Conservation (phyloP, 352 stramenopile genomes). For the Phytopythium delawarense region DNA sequence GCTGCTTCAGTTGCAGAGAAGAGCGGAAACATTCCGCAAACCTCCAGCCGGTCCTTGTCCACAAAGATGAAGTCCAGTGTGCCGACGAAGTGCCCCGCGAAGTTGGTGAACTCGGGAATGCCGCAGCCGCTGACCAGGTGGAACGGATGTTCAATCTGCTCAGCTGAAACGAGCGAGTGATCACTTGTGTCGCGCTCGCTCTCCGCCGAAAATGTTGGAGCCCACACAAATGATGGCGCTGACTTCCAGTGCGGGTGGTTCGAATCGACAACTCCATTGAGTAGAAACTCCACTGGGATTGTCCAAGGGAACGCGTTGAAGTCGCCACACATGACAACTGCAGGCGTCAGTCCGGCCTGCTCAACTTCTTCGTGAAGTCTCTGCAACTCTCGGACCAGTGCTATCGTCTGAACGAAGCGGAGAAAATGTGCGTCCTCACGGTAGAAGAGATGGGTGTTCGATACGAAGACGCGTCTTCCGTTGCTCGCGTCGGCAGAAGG, state of each 20-base stretch:
- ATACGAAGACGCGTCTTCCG: constrained; percentile 33
- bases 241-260: constrained; percentile 52
- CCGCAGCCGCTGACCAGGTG: constrained; percentile 51
- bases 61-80: constrained; percentile 77
- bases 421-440: constrained; percentile 67
- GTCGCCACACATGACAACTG: constrained; percentile 62
- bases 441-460: constrained; percentile 77
- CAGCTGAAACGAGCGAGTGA: constrained; percentile 7
- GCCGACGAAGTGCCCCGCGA: constrained; percentile 51
- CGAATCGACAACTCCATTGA: constrained; percentile 40
- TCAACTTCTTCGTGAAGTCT: constrained; percentile 14
- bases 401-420: constrained; percentile 50
- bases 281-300: constrained; percentile 40
- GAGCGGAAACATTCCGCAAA: constrained; percentile 49
- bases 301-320: constrained; percentile 58
- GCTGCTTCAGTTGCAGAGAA: constrained; percentile 59
- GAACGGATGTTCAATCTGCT: constrained; percentile 39
- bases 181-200: background rate
- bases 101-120: constrained; percentile 71
- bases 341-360: constrained; percentile 15
- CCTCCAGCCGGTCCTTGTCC: constrained; percentile 24
- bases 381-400: constrained; percentile 36
- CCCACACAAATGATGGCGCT: constrained; percentile 45
- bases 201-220: constrained; percentile 1
- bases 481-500: constrained; percentile 13